Percentiles rank a stretch among this genome's conserved stretches.
These are phyloP conservation scores for Penicillium cinerascens DNA, from an alignment of 495 filamentous ascomycete species.

Conservation along the genomic window DNA sequence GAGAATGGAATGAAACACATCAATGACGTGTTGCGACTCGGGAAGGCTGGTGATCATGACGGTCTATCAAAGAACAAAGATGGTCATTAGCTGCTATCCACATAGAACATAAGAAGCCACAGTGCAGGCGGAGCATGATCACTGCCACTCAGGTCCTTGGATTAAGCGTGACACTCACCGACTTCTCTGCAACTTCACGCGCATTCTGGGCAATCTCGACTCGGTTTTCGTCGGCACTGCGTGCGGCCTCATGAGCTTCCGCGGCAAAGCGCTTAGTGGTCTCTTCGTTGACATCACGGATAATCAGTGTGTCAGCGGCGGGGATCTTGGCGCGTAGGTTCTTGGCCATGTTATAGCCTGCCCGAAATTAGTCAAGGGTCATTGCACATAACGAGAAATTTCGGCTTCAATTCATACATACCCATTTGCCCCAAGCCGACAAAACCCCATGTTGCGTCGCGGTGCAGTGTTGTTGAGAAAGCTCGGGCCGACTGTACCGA, in stretches of 20 bases:
- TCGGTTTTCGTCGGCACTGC: conserved; percentile 36
- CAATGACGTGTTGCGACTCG: conserved; percentile 73
- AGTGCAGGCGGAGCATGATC: background rate
- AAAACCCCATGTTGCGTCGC: conserved; percentile 72
- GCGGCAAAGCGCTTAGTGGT: conserved; percentile 56
- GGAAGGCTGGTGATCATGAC: conserved; percentile 78
- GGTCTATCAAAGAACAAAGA: conserved; percentile 49
- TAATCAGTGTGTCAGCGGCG: conserved; percentile 59
- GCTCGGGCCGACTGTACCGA: conserved; percentile 24
- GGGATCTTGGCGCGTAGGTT: conserved; percentile 78
- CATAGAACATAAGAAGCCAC: background rate
- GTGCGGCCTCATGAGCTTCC: conserved; percentile 50
- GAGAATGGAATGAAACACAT: conserved; percentile 66
- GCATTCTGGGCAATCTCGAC: conserved; percentile 57
- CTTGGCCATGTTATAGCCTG: conserved; percentile 82
- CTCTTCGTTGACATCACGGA: conserved; percentile 72
- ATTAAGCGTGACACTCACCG: conserved; percentile 54
- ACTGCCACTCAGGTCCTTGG: background rate
- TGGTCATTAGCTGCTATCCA: conserved; percentile 2
- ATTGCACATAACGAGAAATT: background rate
- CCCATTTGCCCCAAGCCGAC: conserved; percentile 87
- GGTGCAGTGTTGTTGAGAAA: conserved; percentile 54
- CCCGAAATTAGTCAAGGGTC: conserved; percentile 2
- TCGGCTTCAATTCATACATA: conserved; percentile 36
- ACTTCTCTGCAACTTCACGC: conserved; percentile 62